Evolutionary conservation across 352 stramenopile genomes (phyloP).

Genomic region (Pythium apleroticum): DNA sequence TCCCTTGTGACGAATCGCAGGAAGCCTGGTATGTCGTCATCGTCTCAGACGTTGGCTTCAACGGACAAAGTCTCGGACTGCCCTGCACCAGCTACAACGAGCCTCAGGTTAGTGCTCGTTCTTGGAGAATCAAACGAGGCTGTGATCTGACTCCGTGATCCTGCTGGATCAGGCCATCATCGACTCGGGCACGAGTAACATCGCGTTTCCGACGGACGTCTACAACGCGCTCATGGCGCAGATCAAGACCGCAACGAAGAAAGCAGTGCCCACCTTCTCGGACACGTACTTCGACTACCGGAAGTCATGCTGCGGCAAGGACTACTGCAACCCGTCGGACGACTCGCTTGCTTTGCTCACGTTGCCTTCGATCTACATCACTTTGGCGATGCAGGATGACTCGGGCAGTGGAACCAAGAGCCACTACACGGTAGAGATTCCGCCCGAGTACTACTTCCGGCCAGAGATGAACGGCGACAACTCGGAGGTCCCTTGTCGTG

Average conservation of each 20-base stretch:
- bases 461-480: constrained; percentile 74
- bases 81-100: constrained; percentile 72
- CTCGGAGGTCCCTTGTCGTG: constrained; percentile 52
- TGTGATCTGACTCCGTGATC: background rate
- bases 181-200: constrained; percentile 82
- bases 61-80: constrained; percentile 55
- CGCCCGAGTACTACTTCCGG: constrained; percentile 81
- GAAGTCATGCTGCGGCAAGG: constrained; percentile 62
- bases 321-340: constrained; percentile 70
- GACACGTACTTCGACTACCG: constrained; percentile 70
- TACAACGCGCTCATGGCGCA: constrained; percentile 75
- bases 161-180: constrained; percentile 58
- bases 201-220: constrained; percentile 69
- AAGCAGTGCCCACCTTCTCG: constrained; percentile 60
- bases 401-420: constrained; percentile 43
- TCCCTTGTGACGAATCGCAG: constrained; percentile 21
- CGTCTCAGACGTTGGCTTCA: constrained; percentile 71
- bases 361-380: constrained; percentile 78
- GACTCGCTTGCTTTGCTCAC: constrained; percentile 48
- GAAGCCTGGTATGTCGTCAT: constrained; percentile 83
- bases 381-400: constrained; percentile 59
- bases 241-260: constrained; percentile 60
- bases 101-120: constrained; percentile 33
- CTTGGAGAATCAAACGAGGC: no score
- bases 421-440: constrained; percentile 79